phyloP scores from a whole-genome alignment of 1,284 basidiomycete genomes.

The Xanthoconium separans region DNA sequence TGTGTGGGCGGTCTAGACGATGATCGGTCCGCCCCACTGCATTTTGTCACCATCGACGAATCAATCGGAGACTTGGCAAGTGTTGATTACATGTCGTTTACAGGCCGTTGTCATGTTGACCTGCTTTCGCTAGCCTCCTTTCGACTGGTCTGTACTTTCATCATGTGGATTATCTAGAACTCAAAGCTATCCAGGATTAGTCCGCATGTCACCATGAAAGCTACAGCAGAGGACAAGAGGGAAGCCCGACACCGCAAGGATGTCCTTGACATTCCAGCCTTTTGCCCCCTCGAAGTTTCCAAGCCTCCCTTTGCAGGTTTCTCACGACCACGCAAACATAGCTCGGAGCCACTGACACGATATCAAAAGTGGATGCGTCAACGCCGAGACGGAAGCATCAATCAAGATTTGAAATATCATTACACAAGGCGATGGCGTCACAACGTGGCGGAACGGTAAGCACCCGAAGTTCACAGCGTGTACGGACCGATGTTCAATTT shows the following conservation, averaged over 20 bases:
- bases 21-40: constrained; percentile 56
- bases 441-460: constrained; percentile 53
- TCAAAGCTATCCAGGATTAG: constrained; percentile 43
- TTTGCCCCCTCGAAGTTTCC: constrained; percentile 36
- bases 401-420: constrained; percentile 41
- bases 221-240: constrained; percentile 32
- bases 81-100: constrained; percentile 13
- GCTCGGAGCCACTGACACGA: constrained; percentile 46
- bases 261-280: constrained; percentile 40
- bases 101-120: constrained; percentile 5
- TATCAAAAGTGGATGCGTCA: constrained; percentile 58
- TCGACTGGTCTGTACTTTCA: constrained; percentile 52
- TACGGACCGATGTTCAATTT: constrained; percentile 2
- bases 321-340: constrained; percentile 42
- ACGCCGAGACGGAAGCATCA: constrained; percentile 20
- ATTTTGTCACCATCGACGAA: constrained; percentile 54
- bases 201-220: constrained; percentile 42
- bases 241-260: constrained; percentile 35
- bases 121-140: constrained; percentile 45
- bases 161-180: background rate
- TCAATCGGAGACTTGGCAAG: constrained; percentile 67
- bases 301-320: constrained; percentile 44
- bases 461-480: background rate
- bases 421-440: constrained; percentile 46
- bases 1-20: constrained; percentile 27